Evolutionary conservation across 306 rosid genomes (phyloP).

Genomic region (Calophaca sinica): DNA sequence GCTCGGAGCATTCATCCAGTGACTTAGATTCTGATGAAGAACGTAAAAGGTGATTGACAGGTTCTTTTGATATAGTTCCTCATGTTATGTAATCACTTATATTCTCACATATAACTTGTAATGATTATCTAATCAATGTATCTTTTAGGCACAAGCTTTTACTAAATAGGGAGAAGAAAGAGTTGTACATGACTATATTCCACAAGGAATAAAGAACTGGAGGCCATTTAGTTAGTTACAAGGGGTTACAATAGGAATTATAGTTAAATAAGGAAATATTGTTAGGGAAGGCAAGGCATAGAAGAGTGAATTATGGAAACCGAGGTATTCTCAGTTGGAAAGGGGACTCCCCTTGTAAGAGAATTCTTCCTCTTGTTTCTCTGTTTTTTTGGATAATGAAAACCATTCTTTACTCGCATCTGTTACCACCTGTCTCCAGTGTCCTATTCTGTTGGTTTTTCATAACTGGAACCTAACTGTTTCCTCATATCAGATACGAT

Average conservation of each 20-base stretch:
- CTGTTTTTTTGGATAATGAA: constrained; percentile 1
- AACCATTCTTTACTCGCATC: neutral
- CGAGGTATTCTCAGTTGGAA: neutral
- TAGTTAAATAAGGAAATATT: neutral
- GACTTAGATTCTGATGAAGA: constrained; percentile 88
- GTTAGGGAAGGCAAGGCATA: neutral
- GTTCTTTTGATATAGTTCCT: constrained; percentile 30
- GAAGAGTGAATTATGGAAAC: neutral
- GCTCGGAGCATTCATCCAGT: constrained; percentile 63
- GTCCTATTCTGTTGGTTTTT: constrained; percentile 2
- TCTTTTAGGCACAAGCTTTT: no score
- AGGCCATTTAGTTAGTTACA: neutral
- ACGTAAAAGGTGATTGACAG: constrained; percentile 68
- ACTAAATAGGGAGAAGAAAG: neutral
- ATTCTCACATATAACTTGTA: constrained; percentile 1
- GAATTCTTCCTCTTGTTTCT: constrained; percentile 8
- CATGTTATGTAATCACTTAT: constrained; percentile 22
- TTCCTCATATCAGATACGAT: constrained; percentile 66
- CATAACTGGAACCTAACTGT: neutral
- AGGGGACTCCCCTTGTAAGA: neutral
- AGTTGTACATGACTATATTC: neutral
- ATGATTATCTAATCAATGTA: constrained; percentile 7
- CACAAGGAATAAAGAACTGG: neutral
- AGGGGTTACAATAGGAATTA: neutral
- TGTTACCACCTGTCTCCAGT: neutral